Evolutionary conservation across 2,329 filamentous ascomycete genomes (phyloP).

Genomic region (Byssothecium circinans): DNA sequence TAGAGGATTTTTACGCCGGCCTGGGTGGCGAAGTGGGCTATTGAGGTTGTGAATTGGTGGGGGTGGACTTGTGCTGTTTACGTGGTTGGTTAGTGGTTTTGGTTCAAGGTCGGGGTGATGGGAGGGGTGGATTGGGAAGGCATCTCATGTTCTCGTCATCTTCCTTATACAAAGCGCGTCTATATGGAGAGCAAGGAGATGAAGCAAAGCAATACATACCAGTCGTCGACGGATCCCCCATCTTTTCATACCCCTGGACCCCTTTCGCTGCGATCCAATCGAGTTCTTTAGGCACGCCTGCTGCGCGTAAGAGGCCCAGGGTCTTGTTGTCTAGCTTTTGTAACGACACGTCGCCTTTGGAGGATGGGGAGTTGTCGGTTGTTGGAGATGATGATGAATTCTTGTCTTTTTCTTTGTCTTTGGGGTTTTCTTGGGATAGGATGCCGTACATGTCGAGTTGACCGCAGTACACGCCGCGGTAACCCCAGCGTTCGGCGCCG

Average conservation of each 20-base stretch:
- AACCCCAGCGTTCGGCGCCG: constrained; percentile 82
- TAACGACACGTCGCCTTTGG: constrained; percentile 50
- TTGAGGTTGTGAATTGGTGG: constrained; percentile 82
- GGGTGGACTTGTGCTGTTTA: constrained; percentile 96
- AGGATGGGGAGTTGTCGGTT: constrained; percentile 7
- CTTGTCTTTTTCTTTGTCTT: too few relatives aligned
- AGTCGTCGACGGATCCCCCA: constrained; percentile 79
- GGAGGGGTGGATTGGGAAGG: too few relatives aligned
- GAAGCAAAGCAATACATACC: too few relatives aligned
- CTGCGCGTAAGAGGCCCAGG: constrained; percentile 55
- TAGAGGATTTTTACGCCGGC: constrained; percentile 61
- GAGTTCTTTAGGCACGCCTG: constrained; percentile 72
- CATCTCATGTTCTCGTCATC: too few relatives aligned
- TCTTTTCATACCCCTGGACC: constrained; percentile 73
- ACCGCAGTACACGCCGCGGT: constrained; percentile 76
- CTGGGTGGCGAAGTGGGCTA: constrained; percentile 73
- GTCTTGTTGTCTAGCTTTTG: constrained; percentile 58
- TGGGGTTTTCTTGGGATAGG: too few relatives aligned
- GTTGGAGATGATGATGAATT: constrained; percentile 12
- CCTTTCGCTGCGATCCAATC: constrained; percentile 78
- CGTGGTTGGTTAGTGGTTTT: too few relatives aligned
- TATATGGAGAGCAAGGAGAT: too few relatives aligned
- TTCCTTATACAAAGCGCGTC: too few relatives aligned
- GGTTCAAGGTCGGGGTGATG: too few relatives aligned
- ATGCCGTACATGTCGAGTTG: constrained; percentile 58